phyloP scores from a whole-genome alignment of 2,329 filamentous ascomycete genomes.

The Blumeriella jaapii region DNA sequence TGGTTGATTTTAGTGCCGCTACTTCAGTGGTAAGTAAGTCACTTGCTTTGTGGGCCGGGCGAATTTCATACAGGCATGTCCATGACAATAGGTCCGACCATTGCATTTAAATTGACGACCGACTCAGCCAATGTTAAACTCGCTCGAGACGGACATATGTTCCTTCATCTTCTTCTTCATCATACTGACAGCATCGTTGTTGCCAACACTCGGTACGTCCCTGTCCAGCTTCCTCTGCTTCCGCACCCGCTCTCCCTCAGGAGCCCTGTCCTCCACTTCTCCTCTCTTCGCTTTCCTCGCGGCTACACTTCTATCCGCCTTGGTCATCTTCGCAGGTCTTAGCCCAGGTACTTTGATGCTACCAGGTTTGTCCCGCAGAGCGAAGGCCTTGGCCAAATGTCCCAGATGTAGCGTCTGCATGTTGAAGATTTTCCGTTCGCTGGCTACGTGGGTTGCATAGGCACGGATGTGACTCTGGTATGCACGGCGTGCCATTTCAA shows the following conservation, averaged over 20 bases:
- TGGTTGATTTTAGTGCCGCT: too few species aligned
- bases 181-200: slow-evolving; percentile 48
- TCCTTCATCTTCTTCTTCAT: slow-evolving; percentile 53
- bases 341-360: slow-evolving; percentile 52
- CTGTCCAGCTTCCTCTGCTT: slow-evolving; percentile 29
- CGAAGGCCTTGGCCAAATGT: slow-evolving; percentile 89
- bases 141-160: slow-evolving; percentile 44
- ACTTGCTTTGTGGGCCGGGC: too few species aligned
- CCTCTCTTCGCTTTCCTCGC: slow-evolving; percentile 27
- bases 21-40: too few species aligned
- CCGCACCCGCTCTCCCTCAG: slow-evolving; percentile 25
- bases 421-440: slow-evolving; percentile 79
- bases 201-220: slow-evolving; percentile 33
- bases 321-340: slow-evolving; percentile 32
- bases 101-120: too few species aligned
- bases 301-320: slow-evolving; percentile 30
- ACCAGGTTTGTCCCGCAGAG: slow-evolving; percentile 74
- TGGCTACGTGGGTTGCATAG: slow-evolving; percentile 84
- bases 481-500: slow-evolving; percentile 72
- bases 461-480: slow-evolving; percentile 90
- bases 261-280: slow-evolving; percentile 28
- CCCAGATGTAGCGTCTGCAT: slow-evolving; percentile 85
- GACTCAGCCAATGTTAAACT: slow-evolving; percentile 55
- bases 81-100: too few species aligned
- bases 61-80: too few species aligned